A percentile compares a stretch with the other conserved stretches of the same genome.
These are phyloP conservation scores for Grosmannia huntii DNA, from an alignment of 2,329 filamentous ascomycete species.

Conservation along the genomic window DNA sequence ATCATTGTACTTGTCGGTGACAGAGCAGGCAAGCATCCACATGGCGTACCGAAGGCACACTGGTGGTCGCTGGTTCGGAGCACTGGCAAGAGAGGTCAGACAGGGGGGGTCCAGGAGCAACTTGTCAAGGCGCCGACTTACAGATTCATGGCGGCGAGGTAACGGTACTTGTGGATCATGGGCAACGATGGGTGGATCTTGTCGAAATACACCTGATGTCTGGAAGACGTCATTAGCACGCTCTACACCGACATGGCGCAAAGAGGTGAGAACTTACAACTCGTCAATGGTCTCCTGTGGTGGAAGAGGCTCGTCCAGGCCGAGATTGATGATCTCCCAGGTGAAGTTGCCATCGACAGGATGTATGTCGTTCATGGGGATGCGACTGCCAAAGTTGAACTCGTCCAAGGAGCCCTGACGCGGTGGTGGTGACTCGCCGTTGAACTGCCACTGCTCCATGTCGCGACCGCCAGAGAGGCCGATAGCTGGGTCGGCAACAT, in stretches of 20 bases:
- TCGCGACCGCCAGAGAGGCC: slow-evolving; percentile 33
- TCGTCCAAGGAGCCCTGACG: slow-evolving; percentile 37
- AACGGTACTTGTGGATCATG: slow-evolving; percentile 81
- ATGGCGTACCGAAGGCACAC: slow-evolving; percentile 86
- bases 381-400: slow-evolving; percentile 40
- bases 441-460: slow-evolving; percentile 42
- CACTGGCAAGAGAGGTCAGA: slow-evolving; percentile 24
- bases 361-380: slow-evolving; percentile 36
- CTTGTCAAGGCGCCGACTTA: slow-evolving; percentile 18
- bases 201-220: slow-evolving; percentile 76
- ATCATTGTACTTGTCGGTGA: slow-evolving; percentile 67
- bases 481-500: slow-evolving; percentile 32
- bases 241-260: background rate
- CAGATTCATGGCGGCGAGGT: slow-evolving; percentile 78
- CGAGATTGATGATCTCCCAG: slow-evolving; percentile 63
- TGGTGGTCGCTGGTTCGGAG: slow-evolving; percentile 75
- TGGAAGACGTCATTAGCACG: slow-evolving; percentile 17
- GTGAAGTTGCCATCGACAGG: slow-evolving; percentile 47
- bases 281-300: slow-evolving; percentile 61
- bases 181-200: slow-evolving; percentile 78
- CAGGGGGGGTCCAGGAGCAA: background rate
- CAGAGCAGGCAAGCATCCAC: slow-evolving; percentile 85
- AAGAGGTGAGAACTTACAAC: slow-evolving; percentile 40
- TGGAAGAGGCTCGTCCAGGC: slow-evolving; percentile 46
- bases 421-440: slow-evolving; percentile 34